Percentiles rank a stretch among this genome's conserved stretches.
phyloP scores from a whole-genome alignment of 108 stramenopile genomes.

The Pseudonitzschia multiseries region DNA sequence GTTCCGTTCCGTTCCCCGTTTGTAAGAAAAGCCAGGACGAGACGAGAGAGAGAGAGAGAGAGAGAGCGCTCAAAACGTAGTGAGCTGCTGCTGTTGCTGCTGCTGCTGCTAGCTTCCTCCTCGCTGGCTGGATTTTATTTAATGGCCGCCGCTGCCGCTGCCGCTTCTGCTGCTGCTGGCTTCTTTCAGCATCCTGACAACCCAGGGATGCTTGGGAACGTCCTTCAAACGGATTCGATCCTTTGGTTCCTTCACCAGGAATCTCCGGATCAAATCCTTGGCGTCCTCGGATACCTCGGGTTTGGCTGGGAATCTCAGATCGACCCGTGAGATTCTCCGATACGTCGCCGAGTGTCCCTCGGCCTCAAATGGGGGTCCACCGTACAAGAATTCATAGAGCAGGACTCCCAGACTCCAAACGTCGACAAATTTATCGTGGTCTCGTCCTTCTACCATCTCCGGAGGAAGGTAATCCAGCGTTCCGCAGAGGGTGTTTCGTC shows the following conservation, averaged over 20 bases:
- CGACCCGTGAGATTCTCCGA: constrained; percentile 90
- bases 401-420: constrained; percentile 95
- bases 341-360: constrained; percentile 93
- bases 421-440: constrained; percentile 90
- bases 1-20: background rate
- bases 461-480: constrained; percentile 98
- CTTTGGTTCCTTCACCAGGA: constrained; percentile 92
- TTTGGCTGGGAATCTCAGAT: constrained; percentile 84
- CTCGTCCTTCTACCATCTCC: constrained; percentile 96
- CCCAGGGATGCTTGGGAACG: constrained; percentile 93
- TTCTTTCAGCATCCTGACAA: constrained; percentile 30
- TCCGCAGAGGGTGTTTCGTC: constrained; percentile 96
- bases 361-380: constrained; percentile 95
- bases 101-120: background rate
- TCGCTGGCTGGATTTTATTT: background rate
- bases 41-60: background rate
- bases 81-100: too few relatives aligned
- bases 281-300: constrained; percentile 84
- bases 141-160: too few relatives aligned
- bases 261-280: constrained; percentile 86
- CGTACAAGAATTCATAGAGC: constrained; percentile 95
- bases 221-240: constrained; percentile 78
- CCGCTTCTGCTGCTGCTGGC: background rate
- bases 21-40: too few relatives aligned
- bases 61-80: constrained; percentile 1